Evolutionary conservation across 495 filamentous ascomycete species (phyloP).

Genomic region (Penicillium salamii): DNA sequence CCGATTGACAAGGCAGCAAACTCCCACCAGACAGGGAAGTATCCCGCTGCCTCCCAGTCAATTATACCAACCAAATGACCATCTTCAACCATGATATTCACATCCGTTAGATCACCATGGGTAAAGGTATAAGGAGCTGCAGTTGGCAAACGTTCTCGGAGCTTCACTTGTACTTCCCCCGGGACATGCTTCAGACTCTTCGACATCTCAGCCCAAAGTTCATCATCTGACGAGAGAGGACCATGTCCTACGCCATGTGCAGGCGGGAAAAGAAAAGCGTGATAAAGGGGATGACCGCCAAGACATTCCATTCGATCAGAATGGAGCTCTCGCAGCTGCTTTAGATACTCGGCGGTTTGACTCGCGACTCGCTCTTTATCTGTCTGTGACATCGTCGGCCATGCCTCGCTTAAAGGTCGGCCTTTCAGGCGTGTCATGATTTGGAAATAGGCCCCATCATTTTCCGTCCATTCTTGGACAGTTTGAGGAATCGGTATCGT

Average conservation of each 20-base stretch:
- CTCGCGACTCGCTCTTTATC: conserved; percentile 18
- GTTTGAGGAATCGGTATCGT: conserved; percentile 14
- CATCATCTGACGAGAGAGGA: conserved; percentile 24
- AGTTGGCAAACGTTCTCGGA: conserved; percentile 26
- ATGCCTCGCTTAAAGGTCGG: conserved; percentile 11
- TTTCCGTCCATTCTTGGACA: conserved; percentile 14
- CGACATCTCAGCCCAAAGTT: conserved; percentile 31
- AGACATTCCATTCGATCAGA: conserved; percentile 17
- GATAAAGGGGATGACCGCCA: conserved; percentile 16
- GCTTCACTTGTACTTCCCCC: conserved; percentile 9
- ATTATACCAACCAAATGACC: conserved; percentile 20
- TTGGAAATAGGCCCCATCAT: background rate
- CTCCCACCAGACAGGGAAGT: conserved; percentile 29
- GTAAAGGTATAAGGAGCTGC: conserved; percentile 33
- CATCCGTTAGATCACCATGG: conserved; percentile 33
- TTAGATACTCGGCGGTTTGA: conserved; percentile 21
- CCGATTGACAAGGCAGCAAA: conserved; percentile 13
- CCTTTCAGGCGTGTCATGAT: conserved; percentile 19
- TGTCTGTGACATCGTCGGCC: conserved; percentile 12
- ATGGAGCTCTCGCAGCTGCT: conserved; percentile 21
- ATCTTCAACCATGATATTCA: conserved; percentile 36
- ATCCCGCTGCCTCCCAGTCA: conserved; percentile 26
- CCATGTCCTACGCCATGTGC: conserved; percentile 13
- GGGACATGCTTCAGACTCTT: conserved; percentile 16
- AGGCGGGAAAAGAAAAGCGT: conserved; percentile 13